Evolutionary conservation across 148 eudicot species (phyloP).

Genomic region (Cornus kousa): DNA sequence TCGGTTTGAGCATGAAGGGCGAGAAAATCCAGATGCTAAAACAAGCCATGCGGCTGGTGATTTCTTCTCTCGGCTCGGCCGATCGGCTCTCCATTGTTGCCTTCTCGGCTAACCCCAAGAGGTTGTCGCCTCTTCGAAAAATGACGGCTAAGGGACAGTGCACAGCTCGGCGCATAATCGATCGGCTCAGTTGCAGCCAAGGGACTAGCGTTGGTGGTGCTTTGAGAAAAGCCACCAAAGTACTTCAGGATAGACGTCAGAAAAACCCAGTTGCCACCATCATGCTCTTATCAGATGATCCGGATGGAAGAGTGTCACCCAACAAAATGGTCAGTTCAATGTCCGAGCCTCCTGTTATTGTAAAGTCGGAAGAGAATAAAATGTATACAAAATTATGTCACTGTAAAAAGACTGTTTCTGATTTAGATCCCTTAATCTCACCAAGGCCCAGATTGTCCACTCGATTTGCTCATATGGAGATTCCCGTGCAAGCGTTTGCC

Average conservation of each 20-base stretch:
- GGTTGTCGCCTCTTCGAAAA: slow-evolving; percentile 58
- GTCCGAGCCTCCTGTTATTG: too few species aligned
- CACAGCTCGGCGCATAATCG: slow-evolving; percentile 61
- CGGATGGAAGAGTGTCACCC: slow-evolving; percentile 26
- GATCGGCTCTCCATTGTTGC: slow-evolving; percentile 74
- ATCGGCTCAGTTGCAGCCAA: slow-evolving; percentile 46
- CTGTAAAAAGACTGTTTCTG: too few species aligned
- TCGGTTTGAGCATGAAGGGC: slow-evolving; percentile 66
- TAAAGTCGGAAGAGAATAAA: too few species aligned
- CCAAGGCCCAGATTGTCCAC: slow-evolving; percentile 26
- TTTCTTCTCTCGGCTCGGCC: slow-evolving; percentile 68
- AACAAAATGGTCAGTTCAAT: too few species aligned
- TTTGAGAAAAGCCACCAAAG: slow-evolving; percentile 52
- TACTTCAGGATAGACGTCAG: slow-evolving; percentile 73
- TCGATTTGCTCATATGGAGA: slow-evolving; percentile 69
- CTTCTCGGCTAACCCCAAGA: slow-evolving; percentile 54
- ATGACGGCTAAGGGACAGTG: slow-evolving; percentile 79
- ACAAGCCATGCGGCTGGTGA: slow-evolving; percentile 75
- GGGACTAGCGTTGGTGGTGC: slow-evolving; percentile 61
- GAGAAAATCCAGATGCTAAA: slow-evolving; percentile 72
- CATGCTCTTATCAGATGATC: slow-evolving; percentile 74
- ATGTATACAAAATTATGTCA: too few species aligned
- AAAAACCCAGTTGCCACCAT: slow-evolving; percentile 80
- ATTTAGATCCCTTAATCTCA: too few species aligned
- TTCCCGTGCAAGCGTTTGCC: slow-evolving; percentile 27